Percentiles rank a stretch among this genome's conserved stretches.
Evolutionary conservation across 352 stramenopile species (phyloP).

Genomic region (Phytophthora tubulina): DNA sequence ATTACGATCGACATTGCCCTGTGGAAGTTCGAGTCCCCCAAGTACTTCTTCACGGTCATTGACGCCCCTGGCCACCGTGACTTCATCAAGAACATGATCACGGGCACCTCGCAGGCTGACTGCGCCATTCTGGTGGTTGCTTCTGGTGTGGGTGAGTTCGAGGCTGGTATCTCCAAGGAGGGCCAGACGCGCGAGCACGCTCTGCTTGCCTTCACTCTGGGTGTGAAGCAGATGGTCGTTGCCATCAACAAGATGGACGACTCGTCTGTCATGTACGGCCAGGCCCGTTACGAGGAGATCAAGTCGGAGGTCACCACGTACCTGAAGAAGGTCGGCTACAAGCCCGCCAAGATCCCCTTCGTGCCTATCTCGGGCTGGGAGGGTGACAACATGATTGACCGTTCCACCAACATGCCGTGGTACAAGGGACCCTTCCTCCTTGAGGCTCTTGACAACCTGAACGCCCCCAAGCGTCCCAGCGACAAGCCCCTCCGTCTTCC

Average conservation of each 20-base stretch:
- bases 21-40: slow-evolving; percentile 98
- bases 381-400: slow-evolving; percentile 98
- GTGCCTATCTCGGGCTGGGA: slow-evolving; percentile 97
- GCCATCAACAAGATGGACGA: slow-evolving; percentile 99
- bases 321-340: slow-evolving; percentile 98
- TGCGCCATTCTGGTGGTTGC: slow-evolving; percentile 96
- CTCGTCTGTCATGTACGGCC: slow-evolving; percentile 92
- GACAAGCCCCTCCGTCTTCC: slow-evolving; percentile 97
- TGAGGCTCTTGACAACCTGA: slow-evolving; percentile 93
- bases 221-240: slow-evolving; percentile 99
- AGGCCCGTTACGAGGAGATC: slow-evolving; percentile 96
- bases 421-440: slow-evolving; percentile 95
- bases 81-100: slow-evolving; percentile 99
- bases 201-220: slow-evolving; percentile 96
- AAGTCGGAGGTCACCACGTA: slow-evolving; percentile 93
- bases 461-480: slow-evolving; percentile 88
- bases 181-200: slow-evolving; percentile 97
- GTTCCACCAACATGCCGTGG: slow-evolving; percentile 96
- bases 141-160: slow-evolving; percentile 93
- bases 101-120: slow-evolving; percentile 97
- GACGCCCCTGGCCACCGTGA: slow-evolving; percentile 98
- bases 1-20: slow-evolving; percentile 98
- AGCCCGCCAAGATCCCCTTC: slow-evolving; percentile 95
- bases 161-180: slow-evolving; percentile 96
- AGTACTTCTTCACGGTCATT: slow-evolving; percentile 98